Evolutionary conservation across 1,139 yeast genomes (phyloP), one percentile per base, ranked within the genome.

Genomic region (Suhomyces choctaworum): DNA sequence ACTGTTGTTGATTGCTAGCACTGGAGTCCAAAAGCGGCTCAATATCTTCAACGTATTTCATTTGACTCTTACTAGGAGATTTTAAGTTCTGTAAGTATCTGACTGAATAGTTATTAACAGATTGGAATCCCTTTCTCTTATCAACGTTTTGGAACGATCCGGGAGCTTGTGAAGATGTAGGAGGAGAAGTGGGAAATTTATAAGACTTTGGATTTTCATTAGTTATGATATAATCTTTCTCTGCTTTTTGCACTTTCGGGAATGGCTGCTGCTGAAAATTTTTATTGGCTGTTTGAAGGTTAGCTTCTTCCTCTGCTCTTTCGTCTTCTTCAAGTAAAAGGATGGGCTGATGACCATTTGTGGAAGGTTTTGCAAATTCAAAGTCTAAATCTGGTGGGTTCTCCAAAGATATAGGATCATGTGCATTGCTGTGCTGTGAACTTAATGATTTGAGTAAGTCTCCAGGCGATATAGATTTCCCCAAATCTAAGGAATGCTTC

Each of bases 181-280:
- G 58, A 19, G 67, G 66, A 3, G 67, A 58, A 5, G 74, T 70
- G 1, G 81, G 81, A 42, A 76, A 76, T 48, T 70, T 73, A 53
- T 73, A 76, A 11, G 68, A 57, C 30, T 57, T 66, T 2, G 76
- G 74, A 36, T 56, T 55, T 27, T 57, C 51, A 35, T 62, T 65
- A 4, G 76, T 68, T 11, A 70, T 64, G 27, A 64, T 61, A 42
- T 66, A 69, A 25, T 73, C 77, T 20, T 56, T 42, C 7, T 17
- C 20, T 6, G 6, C 8, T 17, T 17, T 17, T 6, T 6, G 7
- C 8, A 8, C 20, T 17, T 17, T 17, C n/a, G n/a, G n/a, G n/a
- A n/a, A n/a, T n/a, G n/a, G n/a, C 2, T 26, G 39, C 29, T 34
- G 25, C 43, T 43, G 26, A 16, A 35, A 21, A 36, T 15, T 17